Evolutionary conservation across 148 eudicot species (phyloP), one percentile per base, ranked within the genome.

Genomic region (Selenicereus undatus): DNA sequence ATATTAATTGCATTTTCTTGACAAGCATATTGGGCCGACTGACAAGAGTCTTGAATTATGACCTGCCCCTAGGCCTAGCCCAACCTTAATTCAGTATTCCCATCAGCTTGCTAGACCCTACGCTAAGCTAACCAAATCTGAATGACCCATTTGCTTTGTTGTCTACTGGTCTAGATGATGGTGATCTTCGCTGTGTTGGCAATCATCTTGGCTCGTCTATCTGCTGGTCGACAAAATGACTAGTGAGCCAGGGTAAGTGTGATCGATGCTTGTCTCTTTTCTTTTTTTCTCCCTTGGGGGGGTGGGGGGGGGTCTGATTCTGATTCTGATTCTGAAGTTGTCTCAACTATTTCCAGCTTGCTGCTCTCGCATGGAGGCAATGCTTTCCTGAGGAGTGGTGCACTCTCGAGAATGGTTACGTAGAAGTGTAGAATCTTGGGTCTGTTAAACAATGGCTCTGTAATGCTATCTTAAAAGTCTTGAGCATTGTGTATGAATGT

Each of bases 101-200:
- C 68, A n/a, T 62, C 27, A 62, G 22, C 68, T 62, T n/a, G 68
- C 10, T 62, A 21, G 68, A 22, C 65, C 5, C 60, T 21, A 62
- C 10, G 11, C 22, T 11, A 36, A 62, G 10, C 27, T 21, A 62
- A 62, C 27, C 68, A 22, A 62, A 62, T 62, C 16, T 62, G 68
- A 62, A 14, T 62, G 35, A 9, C 35, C 71, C 13, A 10, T 65
- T 65, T 65, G 71, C 32, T 26, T 26, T 20, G 69, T 26, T 27
- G 29, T 36, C 39, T 36, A 36, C 32, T 24, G n/a, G 17, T 84
- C 90, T 95, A 93, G 95, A 65, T 90, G 79, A 83, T 86, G 32
- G 71, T 93, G 52, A 21, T 91, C 51, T 69, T 93, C 79, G 80
- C 89, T 32, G 60, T 91, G 70, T 82, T 93, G 71, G 95, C 94